Conservation (phyloP, 108 stramenopile species). For the Ochromonas danica region DNA sequence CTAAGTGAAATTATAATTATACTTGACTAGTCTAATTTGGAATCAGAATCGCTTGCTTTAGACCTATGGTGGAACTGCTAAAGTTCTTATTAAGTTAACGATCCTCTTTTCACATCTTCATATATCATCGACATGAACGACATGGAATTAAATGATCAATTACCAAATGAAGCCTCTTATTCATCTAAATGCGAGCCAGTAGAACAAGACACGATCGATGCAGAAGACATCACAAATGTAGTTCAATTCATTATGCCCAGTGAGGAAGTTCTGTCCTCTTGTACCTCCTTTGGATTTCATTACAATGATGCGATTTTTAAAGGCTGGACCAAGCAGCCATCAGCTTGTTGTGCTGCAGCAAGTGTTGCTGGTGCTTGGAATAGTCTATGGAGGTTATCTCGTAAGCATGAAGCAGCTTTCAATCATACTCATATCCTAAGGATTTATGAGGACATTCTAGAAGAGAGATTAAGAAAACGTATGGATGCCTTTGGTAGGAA, state of each 20-base stretch:
- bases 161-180: no score
- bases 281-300: constrained; percentile 43
- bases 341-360: constrained; percentile 59
- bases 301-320: constrained; percentile 41
- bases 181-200: no score
- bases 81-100: no score
- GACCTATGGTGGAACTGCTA: no score
- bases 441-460: constrained; percentile 24
- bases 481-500: constrained; percentile 44
- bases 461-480: constrained; percentile 35
- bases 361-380: constrained; percentile 56
- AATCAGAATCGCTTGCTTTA: no score
- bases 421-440: constrained; percentile 39
- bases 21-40: no score
- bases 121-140: no score
- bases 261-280: constrained; percentile 21
- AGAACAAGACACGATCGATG: constrained; percentile 48
- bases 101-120: no score
- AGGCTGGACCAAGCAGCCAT: constrained; percentile 56
- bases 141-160: no score
- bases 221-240: constrained; percentile 43
- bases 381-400: constrained; percentile 27
- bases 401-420: constrained; percentile 34
- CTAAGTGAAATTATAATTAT: no score
- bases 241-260: constrained; percentile 38